phyloP scores from a whole-genome alignment of 2,329 filamentous ascomycete genomes.

The Thyridium curvatum region DNA sequence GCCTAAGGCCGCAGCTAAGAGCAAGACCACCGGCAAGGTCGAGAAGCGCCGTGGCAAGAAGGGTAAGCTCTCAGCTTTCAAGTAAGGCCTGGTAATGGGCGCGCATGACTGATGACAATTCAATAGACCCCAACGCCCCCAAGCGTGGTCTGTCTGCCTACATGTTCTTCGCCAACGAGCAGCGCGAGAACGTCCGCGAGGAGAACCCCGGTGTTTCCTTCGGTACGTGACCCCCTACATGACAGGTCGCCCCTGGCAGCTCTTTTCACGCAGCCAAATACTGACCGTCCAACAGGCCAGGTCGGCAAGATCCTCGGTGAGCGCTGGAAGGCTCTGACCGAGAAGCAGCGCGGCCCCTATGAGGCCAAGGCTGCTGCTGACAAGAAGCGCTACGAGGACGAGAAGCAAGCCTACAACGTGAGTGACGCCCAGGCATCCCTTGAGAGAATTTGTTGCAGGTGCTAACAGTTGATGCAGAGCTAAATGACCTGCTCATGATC shows the following conservation, averaged over 20 bases:
- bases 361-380: constrained; percentile 94
- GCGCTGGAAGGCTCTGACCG: constrained; percentile 94
- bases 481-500: constrained; percentile 13
- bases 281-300: constrained; percentile 54
- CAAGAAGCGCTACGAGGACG: constrained; percentile 99
- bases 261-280: neutral
- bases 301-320: constrained; percentile 98
- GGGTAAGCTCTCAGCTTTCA: constrained; percentile 36
- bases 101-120: constrained; percentile 3
- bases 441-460: constrained; percentile 7
- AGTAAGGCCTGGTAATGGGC: neutral
- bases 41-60: constrained; percentile 54
- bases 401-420: constrained; percentile 93
- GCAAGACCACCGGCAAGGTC: constrained; percentile 42
- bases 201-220: constrained; percentile 98
- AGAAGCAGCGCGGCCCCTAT: constrained; percentile 89
- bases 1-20: constrained; percentile 54
- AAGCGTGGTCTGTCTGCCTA: constrained; percentile 99
- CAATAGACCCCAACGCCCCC: constrained; percentile 85
- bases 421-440: constrained; percentile 25
- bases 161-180: constrained; percentile 99
- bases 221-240: constrained; percentile 47
- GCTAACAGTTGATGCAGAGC: constrained; percentile 16
- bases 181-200: constrained; percentile 95
- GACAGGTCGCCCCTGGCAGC: too few relatives aligned